Base-by-base conservation (phyloP, 306 rosid genomes). In the Prosopis cineraria region DNA sequence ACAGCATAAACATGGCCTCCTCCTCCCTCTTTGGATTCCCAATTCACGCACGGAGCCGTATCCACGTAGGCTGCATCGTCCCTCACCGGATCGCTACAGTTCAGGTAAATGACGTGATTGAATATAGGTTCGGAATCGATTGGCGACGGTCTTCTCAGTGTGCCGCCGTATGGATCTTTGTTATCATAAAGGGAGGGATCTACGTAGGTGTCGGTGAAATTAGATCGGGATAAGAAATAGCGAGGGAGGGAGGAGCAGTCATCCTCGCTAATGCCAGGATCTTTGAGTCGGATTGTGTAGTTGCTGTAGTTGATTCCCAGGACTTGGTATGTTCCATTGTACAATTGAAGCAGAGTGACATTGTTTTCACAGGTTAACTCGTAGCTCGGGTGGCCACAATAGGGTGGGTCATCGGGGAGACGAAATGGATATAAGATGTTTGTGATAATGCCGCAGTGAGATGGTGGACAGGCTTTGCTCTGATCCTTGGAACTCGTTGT, bases 281-380 rank as follows among this genome's bases (percentile, higher is more conserved):
- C 84, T 0, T 29, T 77, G 0, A 84, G 1, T 14, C 78, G 66
- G 62, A 83, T 70, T 17, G 81, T 83, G 81, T 12, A 75, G 20
- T 64, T 79, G 0, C n/a, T 3, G 80, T 86, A 86, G 64, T 70
- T 65, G 79, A 86, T 86, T 27, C 33, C 62, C 69, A 43, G 22
- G 7, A 45, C 53, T 4, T 45, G 53, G 53, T 14, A 45, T 45
- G 50, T 44, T 13, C n/a, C 0, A 3, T 44, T 13, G 2, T 50
- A 4, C 3, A 67, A 8, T 22, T 3, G 1, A 1, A 75, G 9
- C 10, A 75, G 8, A 0, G 87, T 43, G 2, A 12, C 8, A 44
- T 81, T 60, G 14, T 78, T 24, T 19, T 81, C 80, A n/a, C 88
- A 88, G 0, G 64, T 22, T 6, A 73, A 13, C 5, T 13, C 67